Percentiles rank a stretch among this genome's conserved stretches.
These are phyloP conservation scores for Spathaspora gorwiae DNA, from an alignment of 805 yeast genomes.

Conservation along the genomic window DNA sequence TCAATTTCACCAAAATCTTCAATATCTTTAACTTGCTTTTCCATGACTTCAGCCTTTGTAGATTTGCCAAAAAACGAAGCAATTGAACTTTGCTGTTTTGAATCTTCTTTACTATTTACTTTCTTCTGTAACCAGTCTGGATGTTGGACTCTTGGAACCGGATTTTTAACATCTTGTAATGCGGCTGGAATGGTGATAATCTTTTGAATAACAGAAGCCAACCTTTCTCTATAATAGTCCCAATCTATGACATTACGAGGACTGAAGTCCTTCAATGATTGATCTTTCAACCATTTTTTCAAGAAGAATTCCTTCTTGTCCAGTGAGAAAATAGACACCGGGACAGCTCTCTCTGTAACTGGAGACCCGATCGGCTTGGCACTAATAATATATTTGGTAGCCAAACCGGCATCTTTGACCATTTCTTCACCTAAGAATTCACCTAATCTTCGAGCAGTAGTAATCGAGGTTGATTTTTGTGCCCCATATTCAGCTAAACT, in stretches of 20 bases:
- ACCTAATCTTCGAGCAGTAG: constrained; percentile 90
- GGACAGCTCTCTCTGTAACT: constrained; percentile 93
- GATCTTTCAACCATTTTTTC: constrained; percentile 83
- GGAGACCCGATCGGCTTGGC: constrained; percentile 80
- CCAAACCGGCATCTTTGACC: constrained; percentile 94
- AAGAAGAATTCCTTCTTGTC: constrained; percentile 75
- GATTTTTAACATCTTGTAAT: constrained; percentile 77
- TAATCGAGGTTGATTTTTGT: constrained; percentile 91
- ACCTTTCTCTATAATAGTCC: constrained; percentile 85
- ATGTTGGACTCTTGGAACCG: constrained; percentile 90
- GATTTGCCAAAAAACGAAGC: constrained; percentile 51
- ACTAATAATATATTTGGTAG: constrained; percentile 90
- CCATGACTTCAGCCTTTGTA: constrained; percentile 35
- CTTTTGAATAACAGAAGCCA: constrained; percentile 90
- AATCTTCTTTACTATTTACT: constrained; percentile 58
- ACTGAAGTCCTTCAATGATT: constrained; percentile 72
- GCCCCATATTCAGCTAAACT: constrained; percentile 82
- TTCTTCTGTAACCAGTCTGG: constrained; percentile 86
- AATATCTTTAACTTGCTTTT: constrained; percentile 52
- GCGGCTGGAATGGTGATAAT: constrained; percentile 98
- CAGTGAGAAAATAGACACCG: constrained; percentile 91
- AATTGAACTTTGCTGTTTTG: constrained; percentile 66
- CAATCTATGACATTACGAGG: constrained; percentile 89
- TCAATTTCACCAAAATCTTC: constrained; percentile 59
- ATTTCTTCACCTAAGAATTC: constrained; percentile 94